phyloP scores from a whole-genome alignment of 2,329 filamentous ascomycete species.

The Monascus ruber region DNA sequence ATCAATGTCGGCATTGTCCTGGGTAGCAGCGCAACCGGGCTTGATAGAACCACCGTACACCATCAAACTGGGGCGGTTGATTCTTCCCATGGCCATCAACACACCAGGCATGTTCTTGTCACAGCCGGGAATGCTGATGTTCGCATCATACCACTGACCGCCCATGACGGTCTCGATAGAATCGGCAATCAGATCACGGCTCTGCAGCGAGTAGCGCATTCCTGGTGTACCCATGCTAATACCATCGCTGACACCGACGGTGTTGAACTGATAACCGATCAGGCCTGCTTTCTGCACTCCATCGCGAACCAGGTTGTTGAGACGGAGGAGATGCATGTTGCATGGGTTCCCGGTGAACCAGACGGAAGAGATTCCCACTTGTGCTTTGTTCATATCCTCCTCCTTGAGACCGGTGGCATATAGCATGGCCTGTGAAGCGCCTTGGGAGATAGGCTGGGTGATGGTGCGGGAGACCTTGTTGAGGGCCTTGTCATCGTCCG shows the following conservation, averaged over 20 bases:
- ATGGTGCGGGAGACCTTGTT: constrained; percentile 78
- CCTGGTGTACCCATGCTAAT: constrained; percentile 98
- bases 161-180: constrained; percentile 99
- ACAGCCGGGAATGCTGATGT: constrained; percentile 91
- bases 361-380: constrained; percentile 94
- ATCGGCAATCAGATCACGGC: constrained; percentile 91
- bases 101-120: constrained; percentile 99
- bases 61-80: constrained; percentile 93
- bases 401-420: constrained; percentile 86
- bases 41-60: constrained; percentile 93
- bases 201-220: constrained; percentile 93
- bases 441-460: constrained; percentile 96
- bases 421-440: constrained; percentile 96
- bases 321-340: constrained; percentile 95
- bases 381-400: constrained; percentile 85
- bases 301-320: constrained; percentile 67
- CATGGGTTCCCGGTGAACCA: constrained; percentile 98
- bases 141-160: constrained; percentile 96
- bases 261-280: constrained; percentile 96
- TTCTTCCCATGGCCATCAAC: constrained; percentile 82
- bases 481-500: constrained; percentile 44
- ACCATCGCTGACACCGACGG: constrained; percentile 90
- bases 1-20: constrained; percentile 67
- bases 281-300: constrained; percentile 66
- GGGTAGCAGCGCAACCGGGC: constrained; percentile 70